Evolutionary conservation across 768 basidiomycete species (phyloP).

Genomic region (Suillus subluteus): DNA sequence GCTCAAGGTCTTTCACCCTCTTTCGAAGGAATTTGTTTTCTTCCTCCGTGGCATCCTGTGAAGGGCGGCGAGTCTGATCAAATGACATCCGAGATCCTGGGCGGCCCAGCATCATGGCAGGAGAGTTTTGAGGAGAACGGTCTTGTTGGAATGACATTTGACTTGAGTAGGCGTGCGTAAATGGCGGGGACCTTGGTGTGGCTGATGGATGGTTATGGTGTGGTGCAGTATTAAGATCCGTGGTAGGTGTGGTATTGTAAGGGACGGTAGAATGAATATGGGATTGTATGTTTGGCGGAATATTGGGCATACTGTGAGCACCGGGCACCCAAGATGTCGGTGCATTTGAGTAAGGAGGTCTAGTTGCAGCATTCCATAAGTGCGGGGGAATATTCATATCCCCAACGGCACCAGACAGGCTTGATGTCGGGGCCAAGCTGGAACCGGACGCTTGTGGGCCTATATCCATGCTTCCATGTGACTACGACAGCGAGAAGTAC

Average conservation of each 20-base stretch:
- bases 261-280: conserved; percentile 25
- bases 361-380: conserved; percentile 29
- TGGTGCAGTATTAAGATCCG: conserved; percentile 23
- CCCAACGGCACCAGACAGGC: conserved; percentile 67
- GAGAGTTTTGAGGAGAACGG: conserved; percentile 5
- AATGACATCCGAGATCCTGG: conserved; percentile 30
- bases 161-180: conserved; percentile 8
- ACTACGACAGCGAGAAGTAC: conserved; percentile 27
- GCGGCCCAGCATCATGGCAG: conserved; percentile 13
- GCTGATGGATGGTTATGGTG: conserved; percentile 23
- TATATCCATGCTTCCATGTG: conserved; percentile 24
- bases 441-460: conserved; percentile 43
- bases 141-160: conserved; percentile 15
- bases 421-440: conserved; percentile 47
- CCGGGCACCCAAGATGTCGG: conserved; percentile 14
- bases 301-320: conserved; percentile 6
- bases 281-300: conserved; percentile 28
- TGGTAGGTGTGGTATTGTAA: conserved; percentile 24
- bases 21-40: conserved; percentile 61
- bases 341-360: conserved; percentile 21
- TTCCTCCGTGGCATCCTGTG: conserved; percentile 41
- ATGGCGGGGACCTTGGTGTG: conserved; percentile 18
- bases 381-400: conserved; percentile 47
- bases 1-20: conserved; percentile 66
- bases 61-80: conserved; percentile 28